phyloP scores from a whole-genome alignment of 202 grass and related monocot species.

The Elaeis oleifera region DNA sequence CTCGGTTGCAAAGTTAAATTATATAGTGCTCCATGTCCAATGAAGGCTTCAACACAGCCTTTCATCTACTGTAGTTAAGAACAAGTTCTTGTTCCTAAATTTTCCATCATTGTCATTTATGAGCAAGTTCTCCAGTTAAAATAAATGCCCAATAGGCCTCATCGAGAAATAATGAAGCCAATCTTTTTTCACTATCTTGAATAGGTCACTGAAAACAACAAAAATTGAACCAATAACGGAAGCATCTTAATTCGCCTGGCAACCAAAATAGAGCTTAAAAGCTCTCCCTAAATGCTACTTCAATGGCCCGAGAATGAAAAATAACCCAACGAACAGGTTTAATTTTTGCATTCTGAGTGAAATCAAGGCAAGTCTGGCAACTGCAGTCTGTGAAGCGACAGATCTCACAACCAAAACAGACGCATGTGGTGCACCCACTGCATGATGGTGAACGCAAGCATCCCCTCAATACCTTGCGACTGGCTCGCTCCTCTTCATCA shows the following conservation, averaged over 20 bases:
- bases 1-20: too few species aligned
- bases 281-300: too few species aligned
- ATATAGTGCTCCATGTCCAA: too few species aligned
- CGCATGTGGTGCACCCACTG: constrained; percentile 77
- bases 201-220: not conserved
- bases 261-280: too few species aligned
- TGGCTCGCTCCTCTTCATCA: constrained; percentile 81
- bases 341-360: constrained; percentile 60
- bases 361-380: constrained; percentile 89
- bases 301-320: too few species aligned
- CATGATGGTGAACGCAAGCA: constrained; percentile 66
- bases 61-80: too few species aligned
- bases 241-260: too few species aligned
- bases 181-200: not conserved
- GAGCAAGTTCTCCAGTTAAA: not conserved
- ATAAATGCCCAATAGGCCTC: not conserved
- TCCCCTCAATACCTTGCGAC: constrained; percentile 75
- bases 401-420: constrained; percentile 80
- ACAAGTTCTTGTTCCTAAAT: too few species aligned
- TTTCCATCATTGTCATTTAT: too few species aligned
- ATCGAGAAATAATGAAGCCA: not conserved
- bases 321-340: not conserved
- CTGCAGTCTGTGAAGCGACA: constrained; percentile 89
- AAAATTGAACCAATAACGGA: constrained; percentile 9
- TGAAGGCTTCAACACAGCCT: too few species aligned